Conservation (phyloP, 805 yeast species). For the Barnettozyma pratensis region DNA sequence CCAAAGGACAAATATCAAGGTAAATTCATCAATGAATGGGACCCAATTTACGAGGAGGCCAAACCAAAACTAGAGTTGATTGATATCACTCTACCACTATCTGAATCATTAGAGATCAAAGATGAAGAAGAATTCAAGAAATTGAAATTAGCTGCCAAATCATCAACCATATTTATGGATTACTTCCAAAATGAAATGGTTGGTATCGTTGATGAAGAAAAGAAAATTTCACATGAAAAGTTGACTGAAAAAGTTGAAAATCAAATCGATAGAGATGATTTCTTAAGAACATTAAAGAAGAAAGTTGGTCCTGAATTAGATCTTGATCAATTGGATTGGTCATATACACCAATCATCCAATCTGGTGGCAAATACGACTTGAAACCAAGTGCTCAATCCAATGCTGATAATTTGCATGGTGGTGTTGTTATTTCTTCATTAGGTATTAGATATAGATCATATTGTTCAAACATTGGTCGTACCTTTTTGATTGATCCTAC, state of each 20-base stretch:
- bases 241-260: conserved; percentile 73
- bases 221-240: conserved; percentile 64
- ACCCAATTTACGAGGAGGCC: conserved; percentile 33
- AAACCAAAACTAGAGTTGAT: conserved; percentile 38
- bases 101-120: conserved; percentile 61
- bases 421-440: conserved; percentile 81
- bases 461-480: conserved; percentile 84
- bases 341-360: conserved; percentile 86
- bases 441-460: conserved; percentile 82
- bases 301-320: conserved; percentile 66
- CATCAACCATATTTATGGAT: conserved; percentile 76
- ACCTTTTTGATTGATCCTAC: conserved; percentile 90
- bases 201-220: conserved; percentile 79
- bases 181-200: conserved; percentile 85
- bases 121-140: conserved; percentile 72
- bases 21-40: conserved; percentile 82
- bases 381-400: conserved; percentile 76
- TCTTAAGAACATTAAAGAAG: conserved; percentile 52
- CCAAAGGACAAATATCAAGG: conserved; percentile 77
- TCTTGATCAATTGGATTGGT: conserved; percentile 80
- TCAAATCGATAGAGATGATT: conserved; percentile 74
- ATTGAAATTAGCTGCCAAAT: conserved; percentile 65
- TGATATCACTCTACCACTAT: conserved; percentile 51
- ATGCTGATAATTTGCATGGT: conserved; percentile 55
- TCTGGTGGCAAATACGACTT: conserved; percentile 84